These are phyloP conservation scores for Kodamaea sagamina DNA, from an alignment of 805 yeast species.

Conservation along the genomic window DNA sequence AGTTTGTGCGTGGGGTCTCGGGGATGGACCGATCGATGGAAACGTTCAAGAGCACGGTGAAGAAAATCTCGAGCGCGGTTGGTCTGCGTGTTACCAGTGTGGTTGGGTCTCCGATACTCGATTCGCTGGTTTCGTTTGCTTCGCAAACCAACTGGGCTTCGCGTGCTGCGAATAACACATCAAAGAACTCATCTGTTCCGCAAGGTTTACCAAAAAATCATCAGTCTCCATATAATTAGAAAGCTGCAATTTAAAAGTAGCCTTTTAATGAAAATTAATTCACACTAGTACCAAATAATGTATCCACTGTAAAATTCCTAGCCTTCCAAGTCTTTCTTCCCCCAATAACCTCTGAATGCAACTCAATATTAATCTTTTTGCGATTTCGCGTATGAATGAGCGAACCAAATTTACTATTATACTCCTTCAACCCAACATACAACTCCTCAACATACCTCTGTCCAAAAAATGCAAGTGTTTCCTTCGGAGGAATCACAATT, in stretches of 20 bases:
- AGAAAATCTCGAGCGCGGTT: conserved; percentile 1
- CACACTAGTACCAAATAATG: not conserved
- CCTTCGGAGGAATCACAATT: conserved; percentile 18
- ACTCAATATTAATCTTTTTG: not conserved
- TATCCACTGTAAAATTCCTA: conserved; percentile 4
- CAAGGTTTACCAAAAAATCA: not conserved
- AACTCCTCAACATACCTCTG: conserved; percentile 17
- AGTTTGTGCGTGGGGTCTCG: conserved; percentile 54
- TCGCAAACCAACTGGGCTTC: too few relatives aligned
- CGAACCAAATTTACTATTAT: not conserved
- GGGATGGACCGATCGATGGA: conserved; percentile 65
- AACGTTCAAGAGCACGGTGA: conserved; percentile 19
- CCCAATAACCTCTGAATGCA: not conserved
- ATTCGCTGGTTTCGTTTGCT: too few relatives aligned
- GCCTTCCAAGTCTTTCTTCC: conserved; percentile 3
- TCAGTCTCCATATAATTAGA: not conserved
- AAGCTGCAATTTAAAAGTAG: too few relatives aligned
- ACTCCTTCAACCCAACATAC: conserved; percentile 14
- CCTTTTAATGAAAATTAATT: too few relatives aligned
- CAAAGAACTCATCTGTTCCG: too few relatives aligned
- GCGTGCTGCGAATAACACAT: too few relatives aligned
- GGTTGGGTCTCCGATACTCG: not conserved
- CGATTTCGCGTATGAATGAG: not conserved
- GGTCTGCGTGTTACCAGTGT: conserved; percentile 1
- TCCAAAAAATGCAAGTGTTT: conserved; percentile 17